Percentiles rank a stretch among this genome's conserved stretches.
These are phyloP conservation scores for Globisporangium polare DNA, from an alignment of 352 stramenopile species.

Conservation along the genomic window DNA sequence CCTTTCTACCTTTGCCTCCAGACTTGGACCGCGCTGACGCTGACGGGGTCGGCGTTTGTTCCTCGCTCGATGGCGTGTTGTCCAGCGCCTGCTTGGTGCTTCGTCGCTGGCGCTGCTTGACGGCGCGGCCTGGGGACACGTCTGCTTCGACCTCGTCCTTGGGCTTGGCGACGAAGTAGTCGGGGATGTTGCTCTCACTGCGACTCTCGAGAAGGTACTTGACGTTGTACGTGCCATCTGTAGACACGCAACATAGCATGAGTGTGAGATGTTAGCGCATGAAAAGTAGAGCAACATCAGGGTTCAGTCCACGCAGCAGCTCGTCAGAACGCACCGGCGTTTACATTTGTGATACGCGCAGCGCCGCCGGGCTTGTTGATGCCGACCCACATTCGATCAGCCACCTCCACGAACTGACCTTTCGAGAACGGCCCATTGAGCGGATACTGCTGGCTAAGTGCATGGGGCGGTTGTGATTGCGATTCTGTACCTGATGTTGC, in stretches of 20 bases:
- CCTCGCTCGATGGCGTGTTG: slow-evolving; percentile 9
- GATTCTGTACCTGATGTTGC: neutral
- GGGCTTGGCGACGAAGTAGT: slow-evolving; percentile 35
- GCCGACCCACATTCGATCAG: slow-evolving; percentile 84
- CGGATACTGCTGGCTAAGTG: slow-evolving; percentile 11
- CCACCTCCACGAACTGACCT: slow-evolving; percentile 85
- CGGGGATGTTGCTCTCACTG: slow-evolving; percentile 28
- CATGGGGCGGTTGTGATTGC: slow-evolving; percentile 5
- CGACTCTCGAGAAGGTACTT: slow-evolving; percentile 51
- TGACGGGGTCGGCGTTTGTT: neutral
- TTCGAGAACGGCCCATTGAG: slow-evolving; percentile 36
- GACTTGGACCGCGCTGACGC: neutral
- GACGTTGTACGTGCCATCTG: slow-evolving; percentile 50
- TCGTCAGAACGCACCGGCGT: slow-evolving; percentile 27
- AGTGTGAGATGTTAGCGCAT: neutral
- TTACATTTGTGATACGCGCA: slow-evolving; percentile 65
- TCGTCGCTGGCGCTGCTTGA: slow-evolving; percentile 23
- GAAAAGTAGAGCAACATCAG: neutral
- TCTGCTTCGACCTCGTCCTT: slow-evolving; percentile 36
- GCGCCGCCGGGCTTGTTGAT: slow-evolving; percentile 91
- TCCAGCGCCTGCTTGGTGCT: slow-evolving; percentile 2
- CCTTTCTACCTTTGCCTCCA: neutral
- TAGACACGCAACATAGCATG: neutral
- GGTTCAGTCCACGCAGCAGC: no score
- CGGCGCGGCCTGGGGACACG: slow-evolving; percentile 32